Evolutionary conservation across 345 rosid species (phyloP).

Genomic region (Eucalyptus polyanthemos): DNA sequence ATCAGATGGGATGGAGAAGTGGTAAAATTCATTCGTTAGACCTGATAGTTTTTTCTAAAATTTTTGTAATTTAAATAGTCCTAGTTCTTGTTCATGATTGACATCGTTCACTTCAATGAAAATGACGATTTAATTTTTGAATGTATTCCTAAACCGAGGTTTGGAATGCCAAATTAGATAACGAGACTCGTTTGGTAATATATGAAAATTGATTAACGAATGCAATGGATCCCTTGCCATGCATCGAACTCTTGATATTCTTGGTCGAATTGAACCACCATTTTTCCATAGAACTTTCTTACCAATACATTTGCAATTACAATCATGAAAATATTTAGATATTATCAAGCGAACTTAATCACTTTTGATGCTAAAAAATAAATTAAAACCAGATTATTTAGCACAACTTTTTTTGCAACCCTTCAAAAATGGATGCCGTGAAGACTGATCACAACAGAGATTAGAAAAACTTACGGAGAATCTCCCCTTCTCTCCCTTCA

Average conservation of each 20-base stretch:
- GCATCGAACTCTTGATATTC: not conserved
- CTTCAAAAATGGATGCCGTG: not conserved
- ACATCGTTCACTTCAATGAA: not conserved
- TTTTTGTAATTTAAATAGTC: not conserved
- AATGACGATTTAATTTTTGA: not conserved
- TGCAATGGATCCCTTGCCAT: not conserved
- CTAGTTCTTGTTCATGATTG: not conserved
- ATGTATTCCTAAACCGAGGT: not conserved
- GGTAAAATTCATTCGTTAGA: not conserved
- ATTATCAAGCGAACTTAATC: not conserved
- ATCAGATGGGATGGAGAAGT: not conserved
- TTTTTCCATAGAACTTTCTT: too few species aligned
- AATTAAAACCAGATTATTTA: too few species aligned
- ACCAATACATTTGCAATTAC: not conserved
- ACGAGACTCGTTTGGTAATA: rapidly evolving
- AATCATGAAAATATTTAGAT: not conserved
- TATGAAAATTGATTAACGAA: not conserved
- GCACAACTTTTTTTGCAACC: not conserved
- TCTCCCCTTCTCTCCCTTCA: not conserved
- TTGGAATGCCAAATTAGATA: not conserved
- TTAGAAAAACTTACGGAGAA: too few species aligned
- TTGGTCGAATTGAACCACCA: too few species aligned
- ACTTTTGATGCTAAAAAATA: not conserved
- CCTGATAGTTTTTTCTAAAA: not conserved
- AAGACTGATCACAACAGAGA: too few species aligned